A percentile compares a stretch with the other conserved stretches of the same genome.
Evolutionary conservation across 257 asterid genomes (phyloP).

Genomic region (Orobanche coerulescens): DNA sequence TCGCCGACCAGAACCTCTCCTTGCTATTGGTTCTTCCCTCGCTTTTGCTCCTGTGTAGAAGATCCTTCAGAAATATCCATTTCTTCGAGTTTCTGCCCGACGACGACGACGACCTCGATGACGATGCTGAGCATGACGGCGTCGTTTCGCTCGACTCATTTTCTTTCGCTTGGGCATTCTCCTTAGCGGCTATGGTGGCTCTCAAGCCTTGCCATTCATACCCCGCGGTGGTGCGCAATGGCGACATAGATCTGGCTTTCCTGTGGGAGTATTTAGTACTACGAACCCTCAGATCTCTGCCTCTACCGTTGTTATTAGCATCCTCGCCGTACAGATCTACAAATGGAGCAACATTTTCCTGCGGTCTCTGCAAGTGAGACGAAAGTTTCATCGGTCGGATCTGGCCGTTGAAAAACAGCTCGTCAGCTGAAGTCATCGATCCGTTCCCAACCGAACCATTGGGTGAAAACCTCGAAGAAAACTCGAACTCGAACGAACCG

Average conservation of each 20-base stretch:
- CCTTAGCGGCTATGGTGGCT: background rate
- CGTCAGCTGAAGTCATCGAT: constrained; percentile 52
- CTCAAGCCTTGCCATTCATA: constrained; percentile 24
- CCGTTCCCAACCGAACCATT: constrained; percentile 23
- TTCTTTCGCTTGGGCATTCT: constrained; percentile 18
- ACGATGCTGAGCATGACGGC: constrained; percentile 53
- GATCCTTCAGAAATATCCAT: constrained; percentile 56
- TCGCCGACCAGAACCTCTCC: constrained; percentile 53
- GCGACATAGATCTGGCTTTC: constrained; percentile 61
- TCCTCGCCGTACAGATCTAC: constrained; percentile 25
- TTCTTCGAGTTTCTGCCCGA: constrained; percentile 57
- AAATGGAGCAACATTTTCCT: constrained; percentile 20
- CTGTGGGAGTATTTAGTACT: constrained; percentile 29
- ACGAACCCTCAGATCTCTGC: constrained; percentile 41
- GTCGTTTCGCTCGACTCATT: constrained; percentile 41
- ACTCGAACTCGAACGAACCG: constrained; percentile 54
- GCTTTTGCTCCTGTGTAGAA: constrained; percentile 49
- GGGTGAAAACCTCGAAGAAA: constrained; percentile 38
- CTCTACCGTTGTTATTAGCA: constrained; percentile 14
- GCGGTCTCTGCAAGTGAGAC: constrained; percentile 38
- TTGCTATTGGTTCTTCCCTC: constrained; percentile 40
- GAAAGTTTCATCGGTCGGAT: constrained; percentile 52
- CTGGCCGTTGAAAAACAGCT: constrained; percentile 54
- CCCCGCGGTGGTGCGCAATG: constrained; percentile 23
- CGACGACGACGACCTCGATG: constrained; percentile 54